These are phyloP conservation scores for Candida labiduridarum DNA, from an alignment of 1,139 yeast species.

Conservation along the genomic window DNA sequence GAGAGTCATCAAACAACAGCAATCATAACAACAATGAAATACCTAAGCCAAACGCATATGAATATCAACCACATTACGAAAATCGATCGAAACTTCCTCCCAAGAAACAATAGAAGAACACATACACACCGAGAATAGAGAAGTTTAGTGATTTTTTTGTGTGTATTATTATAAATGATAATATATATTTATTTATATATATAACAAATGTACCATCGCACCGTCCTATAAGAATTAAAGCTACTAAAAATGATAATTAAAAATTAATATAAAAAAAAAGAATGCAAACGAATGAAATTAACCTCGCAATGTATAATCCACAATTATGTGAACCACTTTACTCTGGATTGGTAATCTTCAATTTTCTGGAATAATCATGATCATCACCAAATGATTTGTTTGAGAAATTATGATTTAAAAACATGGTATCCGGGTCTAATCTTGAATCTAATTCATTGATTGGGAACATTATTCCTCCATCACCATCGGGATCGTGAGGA, in stretches of 20 bases:
- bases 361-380: conserved; percentile 68
- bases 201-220: neutral
- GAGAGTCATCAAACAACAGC: conserved; percentile 8
- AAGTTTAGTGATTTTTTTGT: neutral
- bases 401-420: conserved; percentile 58
- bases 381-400: conserved; percentile 71
- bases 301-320: neutral
- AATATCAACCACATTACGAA: conserved; percentile 66
- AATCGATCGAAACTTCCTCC: conserved; percentile 24
- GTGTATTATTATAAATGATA: neutral
- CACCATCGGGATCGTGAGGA: conserved; percentile 1
- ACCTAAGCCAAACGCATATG: conserved; percentile 69
- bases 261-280: neutral
- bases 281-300: conserved; percentile 2
- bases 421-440: conserved; percentile 67
- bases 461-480: conserved; percentile 29
- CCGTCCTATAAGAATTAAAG: neutral
- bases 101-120: neutral
- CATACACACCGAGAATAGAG: neutral
- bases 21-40: conserved; percentile 15
- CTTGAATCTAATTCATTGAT: conserved; percentile 67
- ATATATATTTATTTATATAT: neutral
- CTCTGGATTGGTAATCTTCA: conserved; percentile 71
- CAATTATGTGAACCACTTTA: neutral
- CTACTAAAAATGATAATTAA: neutral